Conservation (phyloP, 139 green algal genomes). For the Closterium sp. region DNA sequence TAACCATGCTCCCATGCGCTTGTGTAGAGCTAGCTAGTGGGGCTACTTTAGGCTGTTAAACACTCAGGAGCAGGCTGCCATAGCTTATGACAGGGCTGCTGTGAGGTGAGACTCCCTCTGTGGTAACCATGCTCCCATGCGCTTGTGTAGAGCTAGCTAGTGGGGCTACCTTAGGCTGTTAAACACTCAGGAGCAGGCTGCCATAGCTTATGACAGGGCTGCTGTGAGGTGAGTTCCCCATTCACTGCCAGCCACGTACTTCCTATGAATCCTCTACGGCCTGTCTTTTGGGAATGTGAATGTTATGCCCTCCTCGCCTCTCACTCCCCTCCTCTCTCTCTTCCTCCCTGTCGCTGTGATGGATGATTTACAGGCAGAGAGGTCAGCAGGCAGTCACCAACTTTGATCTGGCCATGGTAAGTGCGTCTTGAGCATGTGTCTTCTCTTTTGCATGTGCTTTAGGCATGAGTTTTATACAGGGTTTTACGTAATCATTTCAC, state of each 20-base stretch:
- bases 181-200: no score
- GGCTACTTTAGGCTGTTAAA: not conserved
- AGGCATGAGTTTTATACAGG: not conserved
- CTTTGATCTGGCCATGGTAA: not conserved
- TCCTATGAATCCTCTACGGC: no score
- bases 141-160: no score
- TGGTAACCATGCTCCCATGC: no score
- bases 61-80: constrained; percentile 56
- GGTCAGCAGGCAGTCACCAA: not conserved
- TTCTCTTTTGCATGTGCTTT: not conserved
- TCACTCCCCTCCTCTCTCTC: not conserved
- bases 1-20: no score
- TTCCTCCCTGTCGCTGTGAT: not conserved
- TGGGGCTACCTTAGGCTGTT: no score
- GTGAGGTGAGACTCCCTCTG: no score
- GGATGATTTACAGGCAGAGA: not conserved
- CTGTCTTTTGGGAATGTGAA: no score
- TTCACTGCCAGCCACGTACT: not conserved
- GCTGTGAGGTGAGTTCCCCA: constrained; percentile 31
- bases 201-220: not conserved
- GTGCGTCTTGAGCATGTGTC: not conserved
- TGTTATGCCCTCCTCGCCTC: no score
- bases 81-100: constrained; percentile 41
- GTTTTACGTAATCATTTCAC: no score
- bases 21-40: constrained; percentile 26